These are phyloP conservation scores for Wickerhamia fluorescens DNA, from an alignment of 805 yeast genomes.

Conservation along the genomic window DNA sequence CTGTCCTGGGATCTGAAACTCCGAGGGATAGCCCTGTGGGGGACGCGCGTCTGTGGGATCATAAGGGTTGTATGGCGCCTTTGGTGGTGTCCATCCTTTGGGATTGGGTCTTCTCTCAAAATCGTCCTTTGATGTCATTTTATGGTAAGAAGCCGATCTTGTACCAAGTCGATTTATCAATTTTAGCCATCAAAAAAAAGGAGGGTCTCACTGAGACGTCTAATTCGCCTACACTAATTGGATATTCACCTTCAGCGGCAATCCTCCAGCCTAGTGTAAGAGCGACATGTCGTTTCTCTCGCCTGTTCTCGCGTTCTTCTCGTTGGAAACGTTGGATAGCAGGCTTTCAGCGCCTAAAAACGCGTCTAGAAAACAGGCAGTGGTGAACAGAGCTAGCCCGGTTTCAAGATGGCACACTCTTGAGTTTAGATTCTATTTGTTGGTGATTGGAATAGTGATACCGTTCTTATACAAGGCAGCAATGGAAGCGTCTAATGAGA, in stretches of 20 bases:
- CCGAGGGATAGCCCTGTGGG: constrained; percentile 81
- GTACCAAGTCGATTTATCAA: too few species aligned
- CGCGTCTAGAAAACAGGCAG: constrained; percentile 20
- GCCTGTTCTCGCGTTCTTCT: constrained; percentile 31
- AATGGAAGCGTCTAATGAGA: constrained; percentile 67
- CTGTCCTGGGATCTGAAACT: constrained; percentile 60
- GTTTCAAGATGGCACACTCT: constrained; percentile 65
- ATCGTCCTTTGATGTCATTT: too few species aligned
- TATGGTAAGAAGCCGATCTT: too few species aligned
- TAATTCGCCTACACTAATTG: too few species aligned
- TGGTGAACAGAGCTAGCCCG: constrained; percentile 24
- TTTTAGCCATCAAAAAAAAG: too few species aligned
- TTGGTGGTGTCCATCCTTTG: constrained; percentile 73
- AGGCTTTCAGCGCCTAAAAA: constrained; percentile 34
- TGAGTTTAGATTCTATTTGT: constrained; percentile 67
- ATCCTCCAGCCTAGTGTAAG: too few species aligned
- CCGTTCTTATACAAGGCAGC: constrained; percentile 83
- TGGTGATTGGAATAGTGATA: constrained; percentile 59
- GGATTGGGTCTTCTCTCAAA: constrained; percentile 66
- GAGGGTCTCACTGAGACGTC: too few species aligned
- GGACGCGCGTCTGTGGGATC: constrained; percentile 75
- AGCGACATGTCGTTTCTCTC: constrained; percentile 9
- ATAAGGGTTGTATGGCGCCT: constrained; percentile 80
- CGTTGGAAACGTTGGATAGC: constrained; percentile 47
- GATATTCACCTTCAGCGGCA: too few species aligned